A percentile compares a stretch with the other conserved stretches of the same genome.
phyloP scores from a whole-genome alignment of 495 filamentous ascomycete species.

The Aspergillus bertholletiae region DNA sequence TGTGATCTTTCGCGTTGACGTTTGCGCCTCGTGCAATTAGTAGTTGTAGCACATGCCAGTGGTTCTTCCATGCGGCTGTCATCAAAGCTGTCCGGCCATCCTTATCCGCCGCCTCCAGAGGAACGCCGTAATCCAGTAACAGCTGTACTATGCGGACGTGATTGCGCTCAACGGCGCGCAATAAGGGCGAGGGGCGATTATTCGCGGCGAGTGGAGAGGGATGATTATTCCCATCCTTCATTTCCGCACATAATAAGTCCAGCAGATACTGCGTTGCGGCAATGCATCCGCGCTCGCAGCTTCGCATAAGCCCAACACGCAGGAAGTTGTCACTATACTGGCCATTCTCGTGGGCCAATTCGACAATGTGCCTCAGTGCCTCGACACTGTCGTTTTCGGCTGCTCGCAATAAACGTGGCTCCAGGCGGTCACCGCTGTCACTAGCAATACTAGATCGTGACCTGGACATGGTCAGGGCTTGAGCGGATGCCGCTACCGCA shows the following conservation, averaged over 20 bases:
- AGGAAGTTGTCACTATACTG: constrained; percentile 50
- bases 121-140: constrained; percentile 41
- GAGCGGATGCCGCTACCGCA: neutral
- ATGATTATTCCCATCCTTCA: constrained; percentile 21
- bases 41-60: constrained; percentile 47
- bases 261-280: constrained; percentile 45
- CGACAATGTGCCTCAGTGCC: constrained; percentile 33
- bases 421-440: constrained; percentile 45
- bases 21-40: constrained; percentile 48
- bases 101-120: constrained; percentile 39
- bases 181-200: constrained; percentile 41
- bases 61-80: constrained; percentile 55
- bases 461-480: constrained; percentile 22
- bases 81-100: constrained; percentile 54
- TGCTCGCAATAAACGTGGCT: constrained; percentile 51
- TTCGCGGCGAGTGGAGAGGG: constrained; percentile 5
- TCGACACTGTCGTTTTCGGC: constrained; percentile 41
- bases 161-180: constrained; percentile 50
- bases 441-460: constrained; percentile 40
- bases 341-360: constrained; percentile 34
- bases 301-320: constrained; percentile 48
- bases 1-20: constrained; percentile 40
- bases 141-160: constrained; percentile 43
- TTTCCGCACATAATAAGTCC: constrained; percentile 34
- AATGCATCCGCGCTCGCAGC: constrained; percentile 44